Conservation (phyloP, 257 asterid genomes). For the Fraxinus quadrangulata region DNA sequence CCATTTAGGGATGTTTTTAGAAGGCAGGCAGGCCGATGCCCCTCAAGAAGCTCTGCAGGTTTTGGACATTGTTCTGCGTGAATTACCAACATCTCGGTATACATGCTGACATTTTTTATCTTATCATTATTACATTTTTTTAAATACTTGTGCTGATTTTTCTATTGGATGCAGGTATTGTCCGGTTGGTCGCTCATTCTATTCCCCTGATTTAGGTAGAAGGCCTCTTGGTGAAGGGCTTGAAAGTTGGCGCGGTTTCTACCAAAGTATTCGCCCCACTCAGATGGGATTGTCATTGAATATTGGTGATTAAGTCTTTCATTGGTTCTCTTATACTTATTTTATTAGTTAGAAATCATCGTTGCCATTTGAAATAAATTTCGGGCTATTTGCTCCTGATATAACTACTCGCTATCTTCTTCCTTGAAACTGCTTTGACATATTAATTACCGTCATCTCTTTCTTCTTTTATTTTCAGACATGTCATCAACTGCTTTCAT, state of each 20-base stretch:
- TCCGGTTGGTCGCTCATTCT: constrained; percentile 88
- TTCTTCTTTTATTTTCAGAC: constrained; percentile 48
- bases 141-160: not conserved
- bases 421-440: not conserved
- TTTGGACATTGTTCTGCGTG: constrained; percentile 91
- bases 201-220: constrained; percentile 72
- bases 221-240: constrained; percentile 91
- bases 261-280: constrained; percentile 95
- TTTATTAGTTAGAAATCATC: not conserved
- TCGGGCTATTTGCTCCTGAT: not conserved
- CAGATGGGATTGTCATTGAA: constrained; percentile 95
- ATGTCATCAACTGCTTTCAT: constrained; percentile 98
- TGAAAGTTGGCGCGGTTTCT: constrained; percentile 98
- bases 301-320: constrained; percentile 57
- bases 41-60: constrained; percentile 98
- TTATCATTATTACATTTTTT: not conserved
- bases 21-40: constrained; percentile 94
- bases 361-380: not conserved
- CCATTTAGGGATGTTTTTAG: constrained; percentile 83
- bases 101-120: not conserved
- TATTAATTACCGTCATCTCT: not conserved
- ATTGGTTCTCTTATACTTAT: not conserved
- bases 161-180: constrained; percentile 47
- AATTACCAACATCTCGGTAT: constrained; percentile 75
- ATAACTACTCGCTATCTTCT: not conserved